Evolutionary conservation across 768 basidiomycete species (phyloP).

Genomic region (Rhizopogon vesiculosus): DNA sequence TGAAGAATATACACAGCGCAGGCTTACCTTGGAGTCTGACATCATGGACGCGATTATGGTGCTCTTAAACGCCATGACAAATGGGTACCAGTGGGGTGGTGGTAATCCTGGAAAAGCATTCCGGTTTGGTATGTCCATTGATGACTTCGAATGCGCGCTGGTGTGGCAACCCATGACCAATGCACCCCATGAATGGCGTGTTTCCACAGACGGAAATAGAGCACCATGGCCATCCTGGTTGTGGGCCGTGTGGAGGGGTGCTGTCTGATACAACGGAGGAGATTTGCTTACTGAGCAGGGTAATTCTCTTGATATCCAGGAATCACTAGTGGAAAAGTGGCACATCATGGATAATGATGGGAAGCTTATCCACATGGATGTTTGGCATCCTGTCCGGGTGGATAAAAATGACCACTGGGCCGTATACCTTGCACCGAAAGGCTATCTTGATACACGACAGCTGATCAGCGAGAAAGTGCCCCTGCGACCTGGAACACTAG

Average conservation of each 20-base stretch:
- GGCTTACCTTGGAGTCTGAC: neutral
- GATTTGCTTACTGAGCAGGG: neutral
- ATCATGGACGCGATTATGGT: neutral
- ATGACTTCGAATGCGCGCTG: conserved; percentile 11
- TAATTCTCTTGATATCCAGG: neutral
- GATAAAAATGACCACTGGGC: too few species aligned
- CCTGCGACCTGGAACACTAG: conserved; percentile 13
- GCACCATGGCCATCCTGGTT: conserved; percentile 19
- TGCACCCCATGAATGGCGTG: conserved; percentile 6
- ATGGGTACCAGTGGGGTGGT: neutral
- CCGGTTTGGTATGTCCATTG: neutral
- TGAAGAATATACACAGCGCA: neutral
- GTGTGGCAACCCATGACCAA: conserved; percentile 18
- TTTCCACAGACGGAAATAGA: neutral
- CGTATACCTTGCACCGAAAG: conserved; percentile 1
- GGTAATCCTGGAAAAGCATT: neutral
- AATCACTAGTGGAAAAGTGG: conserved; percentile 16
- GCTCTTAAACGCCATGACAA: neutral
- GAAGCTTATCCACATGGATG: conserved; percentile 9
- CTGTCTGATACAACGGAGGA: neutral
- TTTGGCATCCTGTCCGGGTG: neutral
- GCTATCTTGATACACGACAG: neutral
- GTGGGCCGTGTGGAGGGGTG: conserved; percentile 20
- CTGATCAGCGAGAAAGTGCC: neutral
- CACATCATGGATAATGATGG: conserved; percentile 10